phyloP scores from a whole-genome alignment of 306 rosid genomes.

The Cucurbita moschata region DNA sequence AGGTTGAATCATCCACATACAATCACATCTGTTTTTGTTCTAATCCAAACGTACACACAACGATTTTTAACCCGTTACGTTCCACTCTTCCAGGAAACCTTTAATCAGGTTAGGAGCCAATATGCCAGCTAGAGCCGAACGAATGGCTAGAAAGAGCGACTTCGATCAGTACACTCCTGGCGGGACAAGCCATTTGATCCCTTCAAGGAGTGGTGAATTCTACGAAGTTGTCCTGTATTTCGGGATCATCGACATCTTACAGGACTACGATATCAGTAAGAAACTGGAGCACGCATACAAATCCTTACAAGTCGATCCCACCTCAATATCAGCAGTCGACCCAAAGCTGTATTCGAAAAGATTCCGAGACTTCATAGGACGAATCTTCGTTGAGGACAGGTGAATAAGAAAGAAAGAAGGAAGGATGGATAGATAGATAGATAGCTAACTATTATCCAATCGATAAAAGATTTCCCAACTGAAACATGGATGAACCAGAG shows the following conservation, averaged over 20 bases:
- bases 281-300: constrained; percentile 92
- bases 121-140: constrained; percentile 94
- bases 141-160: constrained; percentile 68
- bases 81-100: constrained; percentile 43
- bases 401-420: constrained; percentile 4
- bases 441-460: neutral
- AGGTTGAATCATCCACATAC: neutral
- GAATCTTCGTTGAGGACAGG: constrained; percentile 73
- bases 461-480: neutral
- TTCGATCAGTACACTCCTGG: constrained; percentile 59
- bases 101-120: constrained; percentile 89
- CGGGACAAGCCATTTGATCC: constrained; percentile 54
- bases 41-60: neutral
- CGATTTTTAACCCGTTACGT: neutral
- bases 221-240: constrained; percentile 68
- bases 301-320: constrained; percentile 74
- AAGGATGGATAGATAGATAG: too few relatives aligned
- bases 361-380: constrained; percentile 77
- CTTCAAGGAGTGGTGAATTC: constrained; percentile 53
- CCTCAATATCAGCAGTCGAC: constrained; percentile 89
- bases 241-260: constrained; percentile 91
- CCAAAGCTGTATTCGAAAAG: constrained; percentile 90
- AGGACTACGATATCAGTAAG: constrained; percentile 89
- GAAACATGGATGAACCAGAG: neutral
- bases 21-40: neutral